phyloP scores from a whole-genome alignment of 331 rosid species.

The Arachis monticola region DNA sequence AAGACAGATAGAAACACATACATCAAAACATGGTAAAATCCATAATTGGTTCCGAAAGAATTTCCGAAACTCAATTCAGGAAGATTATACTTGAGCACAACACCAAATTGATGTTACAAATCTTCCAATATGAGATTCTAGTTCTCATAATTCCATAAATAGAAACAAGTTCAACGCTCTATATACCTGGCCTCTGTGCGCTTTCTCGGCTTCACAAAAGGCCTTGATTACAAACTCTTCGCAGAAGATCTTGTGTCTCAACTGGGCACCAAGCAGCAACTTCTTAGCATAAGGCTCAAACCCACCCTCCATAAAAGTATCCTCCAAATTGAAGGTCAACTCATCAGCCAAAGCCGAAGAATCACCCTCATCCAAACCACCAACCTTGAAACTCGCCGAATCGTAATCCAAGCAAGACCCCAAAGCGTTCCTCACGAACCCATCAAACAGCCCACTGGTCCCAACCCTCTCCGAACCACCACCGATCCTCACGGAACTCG shows the following conservation, averaged over 20 bases:
- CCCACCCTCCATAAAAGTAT: constrained; percentile 58
- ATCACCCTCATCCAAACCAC: constrained; percentile 44
- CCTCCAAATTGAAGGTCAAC: constrained; percentile 84
- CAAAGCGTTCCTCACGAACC: constrained; percentile 80
- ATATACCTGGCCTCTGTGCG: constrained; percentile 93
- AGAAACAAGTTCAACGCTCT: not conserved
- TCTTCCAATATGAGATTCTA: no score
- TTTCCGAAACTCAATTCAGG: no score
- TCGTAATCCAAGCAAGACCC: constrained; percentile 78
- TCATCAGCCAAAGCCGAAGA: constrained; percentile 66
- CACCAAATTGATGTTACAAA: no score
- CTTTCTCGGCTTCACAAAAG: constrained; percentile 91
- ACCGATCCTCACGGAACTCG: not conserved
- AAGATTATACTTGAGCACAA: no score
- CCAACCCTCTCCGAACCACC: constrained; percentile 33
- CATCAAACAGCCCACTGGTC: constrained; percentile 64
- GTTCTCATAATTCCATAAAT: not conserved
- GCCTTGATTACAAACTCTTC: constrained; percentile 92
- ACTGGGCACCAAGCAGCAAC: constrained; percentile 73
- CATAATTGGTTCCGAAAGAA: no score
- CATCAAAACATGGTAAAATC: not conserved
- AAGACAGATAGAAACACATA: not conserved
- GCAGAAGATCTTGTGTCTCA: constrained; percentile 75
- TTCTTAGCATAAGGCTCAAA: constrained; percentile 79
- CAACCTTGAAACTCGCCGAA: constrained; percentile 45